Evolutionary conservation across 176 grass and related monocot genomes (phyloP).

Genomic region (Avena atlantica): DNA sequence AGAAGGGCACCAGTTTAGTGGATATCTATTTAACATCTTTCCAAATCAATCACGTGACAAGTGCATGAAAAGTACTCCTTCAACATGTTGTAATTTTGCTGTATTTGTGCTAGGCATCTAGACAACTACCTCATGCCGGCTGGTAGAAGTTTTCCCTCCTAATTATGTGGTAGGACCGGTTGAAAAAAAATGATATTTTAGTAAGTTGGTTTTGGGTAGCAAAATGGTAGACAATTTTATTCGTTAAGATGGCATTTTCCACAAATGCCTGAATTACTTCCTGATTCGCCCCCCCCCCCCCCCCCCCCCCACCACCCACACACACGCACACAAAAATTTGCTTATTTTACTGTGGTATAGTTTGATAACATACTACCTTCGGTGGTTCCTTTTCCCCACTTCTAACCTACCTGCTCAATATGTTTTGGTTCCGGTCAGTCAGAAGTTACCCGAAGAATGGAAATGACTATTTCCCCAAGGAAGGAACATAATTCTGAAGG

Average conservation of each 20-base stretch:
- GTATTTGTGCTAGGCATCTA: constrained; percentile 1
- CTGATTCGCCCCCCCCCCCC: neutral
- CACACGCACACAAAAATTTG: neutral
- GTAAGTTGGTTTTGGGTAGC: neutral
- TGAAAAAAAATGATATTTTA: neutral
- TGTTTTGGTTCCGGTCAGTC: constrained; percentile 72
- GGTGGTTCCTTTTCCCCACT: neutral
- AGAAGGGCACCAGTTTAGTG: neutral
- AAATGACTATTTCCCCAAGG: constrained; percentile 57
- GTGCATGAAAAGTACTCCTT: constrained; percentile 2
- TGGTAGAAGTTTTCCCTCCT: neutral
- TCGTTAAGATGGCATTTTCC: neutral
- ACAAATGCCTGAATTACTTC: neutral
- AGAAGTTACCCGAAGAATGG: constrained; percentile 95
- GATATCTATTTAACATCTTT: constrained; percentile 1
- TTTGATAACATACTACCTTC: constrained; percentile 4
- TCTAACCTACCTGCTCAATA: constrained; percentile 37
- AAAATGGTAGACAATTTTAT: neutral
- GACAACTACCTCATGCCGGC: neutral
- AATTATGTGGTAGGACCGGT: neutral
- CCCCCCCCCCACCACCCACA: neutral
- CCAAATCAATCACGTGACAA: constrained; percentile 19
- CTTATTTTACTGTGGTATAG: constrained; percentile 15
- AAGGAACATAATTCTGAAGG: constrained; percentile 62
- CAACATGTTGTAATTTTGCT: neutral